Evolutionary conservation across 495 filamentous ascomycete genomes (phyloP).

Genomic region (Clavariopsis aquatica): DNA sequence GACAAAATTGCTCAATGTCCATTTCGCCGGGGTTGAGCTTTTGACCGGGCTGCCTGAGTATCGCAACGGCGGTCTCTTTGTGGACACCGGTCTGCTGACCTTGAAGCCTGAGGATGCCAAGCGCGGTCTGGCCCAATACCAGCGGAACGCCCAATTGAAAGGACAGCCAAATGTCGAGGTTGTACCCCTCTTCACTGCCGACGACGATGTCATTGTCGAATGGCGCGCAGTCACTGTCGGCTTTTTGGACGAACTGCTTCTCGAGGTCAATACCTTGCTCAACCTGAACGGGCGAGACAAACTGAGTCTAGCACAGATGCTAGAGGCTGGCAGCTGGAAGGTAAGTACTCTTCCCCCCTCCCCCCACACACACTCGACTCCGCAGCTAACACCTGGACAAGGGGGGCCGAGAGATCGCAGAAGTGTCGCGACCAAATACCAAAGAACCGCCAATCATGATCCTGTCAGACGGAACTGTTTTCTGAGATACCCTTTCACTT

Average conservation of each 20-base stretch:
- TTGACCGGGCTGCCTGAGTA: conserved; percentile 87
- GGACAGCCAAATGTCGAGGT: conserved; percentile 72
- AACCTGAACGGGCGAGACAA: conserved; percentile 56
- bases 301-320: conserved; percentile 72
- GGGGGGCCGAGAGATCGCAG: conserved; percentile 95
- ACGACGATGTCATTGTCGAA: conserved; percentile 84
- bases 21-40: conserved; percentile 74
- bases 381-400: conserved; percentile 44
- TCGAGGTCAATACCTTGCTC: conserved; percentile 68
- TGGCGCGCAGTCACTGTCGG: conserved; percentile 83
- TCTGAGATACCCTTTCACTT: conserved; percentile 56
- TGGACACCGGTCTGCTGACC: conserved; percentile 77
- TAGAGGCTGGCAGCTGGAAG: conserved; percentile 96
- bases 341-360: conserved; percentile 48
- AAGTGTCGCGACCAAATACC: conserved; percentile 92
- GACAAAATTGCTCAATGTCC: conserved; percentile 70
- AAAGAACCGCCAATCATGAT: conserved; percentile 97
- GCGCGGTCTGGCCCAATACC: conserved; percentile 69
- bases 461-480: conserved; percentile 92
- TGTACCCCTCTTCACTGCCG: conserved; percentile 75
- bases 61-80: conserved; percentile 80
- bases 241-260: conserved; percentile 74
- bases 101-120: conserved; percentile 68
- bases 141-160: conserved; percentile 68
- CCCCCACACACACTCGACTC: not conserved